Conservation (phyloP, 495 filamentous ascomycete species). For the Trichodelitschia bisporula region DNA sequence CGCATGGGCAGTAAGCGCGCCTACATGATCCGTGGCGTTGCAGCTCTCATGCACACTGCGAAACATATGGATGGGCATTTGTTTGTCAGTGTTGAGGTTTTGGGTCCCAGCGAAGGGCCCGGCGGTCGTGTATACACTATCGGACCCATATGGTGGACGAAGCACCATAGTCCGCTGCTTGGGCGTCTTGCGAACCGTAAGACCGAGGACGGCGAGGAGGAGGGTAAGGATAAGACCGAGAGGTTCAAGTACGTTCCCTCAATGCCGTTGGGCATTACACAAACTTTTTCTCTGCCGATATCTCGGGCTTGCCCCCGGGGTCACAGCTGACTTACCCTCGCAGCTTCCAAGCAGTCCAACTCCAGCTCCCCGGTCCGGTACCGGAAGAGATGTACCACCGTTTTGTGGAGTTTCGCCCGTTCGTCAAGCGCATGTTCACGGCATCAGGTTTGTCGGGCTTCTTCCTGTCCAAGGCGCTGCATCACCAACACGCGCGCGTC, state of each 20-base stretch:
- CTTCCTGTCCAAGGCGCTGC: conserved; percentile 59
- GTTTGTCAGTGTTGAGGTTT: conserved; percentile 40
- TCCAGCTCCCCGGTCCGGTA: conserved; percentile 67
- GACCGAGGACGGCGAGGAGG: conserved; percentile 19
- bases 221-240: conserved; percentile 10
- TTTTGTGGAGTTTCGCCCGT: conserved; percentile 78
- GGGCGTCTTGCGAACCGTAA: conserved; percentile 60
- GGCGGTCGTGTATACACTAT: conserved; percentile 57
- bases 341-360: conserved; percentile 82
- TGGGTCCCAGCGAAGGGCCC: conserved; percentile 35
- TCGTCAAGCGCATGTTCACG: conserved; percentile 75
- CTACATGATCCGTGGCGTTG: conserved; percentile 42
- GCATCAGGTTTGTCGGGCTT: conserved; percentile 47
- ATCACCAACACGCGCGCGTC: conserved; percentile 68
- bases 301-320: conserved; percentile 1
- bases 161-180: conserved; percentile 74
- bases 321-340: neutral
- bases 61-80: conserved; percentile 34
- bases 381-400: conserved; percentile 60
- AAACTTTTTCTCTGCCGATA: no score
- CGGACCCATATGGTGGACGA: conserved; percentile 51
- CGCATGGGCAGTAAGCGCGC: conserved; percentile 66
- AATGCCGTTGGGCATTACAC: no score
- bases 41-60: conserved; percentile 26
- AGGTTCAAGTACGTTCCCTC: conserved; percentile 19